Percentiles rank a stretch among this genome's conserved stretches.
Conservation (phyloP, 2,329 filamentous ascomycete genomes). For the Penicillium sp. region DNA sequence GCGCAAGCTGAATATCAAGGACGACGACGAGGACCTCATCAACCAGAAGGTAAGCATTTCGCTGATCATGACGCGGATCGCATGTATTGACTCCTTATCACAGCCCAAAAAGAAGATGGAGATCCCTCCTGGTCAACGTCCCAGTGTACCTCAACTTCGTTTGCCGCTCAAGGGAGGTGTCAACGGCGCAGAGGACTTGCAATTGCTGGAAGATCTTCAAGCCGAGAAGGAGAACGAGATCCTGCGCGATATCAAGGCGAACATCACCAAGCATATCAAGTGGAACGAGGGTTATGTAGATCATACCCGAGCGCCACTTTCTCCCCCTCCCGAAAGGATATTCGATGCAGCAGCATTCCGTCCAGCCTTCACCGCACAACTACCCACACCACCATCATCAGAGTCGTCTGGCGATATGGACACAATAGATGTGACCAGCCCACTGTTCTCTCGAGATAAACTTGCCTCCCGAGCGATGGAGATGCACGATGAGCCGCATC, state of each 20-base stretch:
- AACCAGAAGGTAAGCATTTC: constrained; percentile 76
- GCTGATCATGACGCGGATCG: constrained; percentile 20
- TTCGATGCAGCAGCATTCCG: constrained; percentile 64
- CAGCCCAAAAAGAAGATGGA: constrained; percentile 73
- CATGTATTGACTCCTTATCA: constrained; percentile 39
- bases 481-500: constrained; percentile 44
- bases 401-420: constrained; percentile 49
- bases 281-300: constrained; percentile 93
- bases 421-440: constrained; percentile 34
- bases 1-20: constrained; percentile 83
- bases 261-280: constrained; percentile 81
- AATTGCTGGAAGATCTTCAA: constrained; percentile 72
- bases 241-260: constrained; percentile 77
- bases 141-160: constrained; percentile 66
- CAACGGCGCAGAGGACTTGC: constrained; percentile 76
- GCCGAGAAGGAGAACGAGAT: constrained; percentile 82
- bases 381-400: constrained; percentile 53
- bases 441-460: constrained; percentile 37
- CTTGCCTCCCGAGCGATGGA: constrained; percentile 45
- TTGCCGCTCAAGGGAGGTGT: constrained; percentile 70
- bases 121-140: constrained; percentile 57
- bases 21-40: constrained; percentile 89
- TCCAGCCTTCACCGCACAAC: constrained; percentile 67
- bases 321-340: constrained; percentile 68
- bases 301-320: constrained; percentile 80